Base-by-base conservation (phyloP, 345 rosid species). In the Eucalyptus cladocalyx region DNA sequence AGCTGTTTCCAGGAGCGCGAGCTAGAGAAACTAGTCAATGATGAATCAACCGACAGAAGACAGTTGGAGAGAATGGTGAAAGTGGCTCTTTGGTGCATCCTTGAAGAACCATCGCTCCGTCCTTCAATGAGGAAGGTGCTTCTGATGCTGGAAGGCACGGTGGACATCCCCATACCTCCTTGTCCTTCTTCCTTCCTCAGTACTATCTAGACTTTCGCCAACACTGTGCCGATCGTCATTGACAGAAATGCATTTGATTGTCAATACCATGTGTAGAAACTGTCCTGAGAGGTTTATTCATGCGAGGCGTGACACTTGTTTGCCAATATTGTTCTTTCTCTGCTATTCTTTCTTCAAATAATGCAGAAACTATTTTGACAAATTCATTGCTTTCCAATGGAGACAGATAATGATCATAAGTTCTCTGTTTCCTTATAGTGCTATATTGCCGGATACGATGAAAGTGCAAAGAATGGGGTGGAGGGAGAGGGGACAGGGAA, bases 71-170 rank as follows among this genome's bases (percentile, higher is more conserved):
- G 88, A 65, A 60, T 89, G 90, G 90, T 90, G 15, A 92, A 89
- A 56, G 92, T 92, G 11, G 92, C 89, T 8, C 81, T 92, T 21
- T 91, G 93, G 93, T 92, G 92, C 88, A 88, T 86, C 18, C 89
- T 34, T 17, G 91, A 89, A 14, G 87, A 92, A 40, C 90, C 92
- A 45, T 89, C 91, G 5, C 88, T 89, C 6, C 88, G 90, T 28
- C 92, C 90, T 19, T 87, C 89, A 3, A 89, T 87, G 89, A 89
- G 89, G 65, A 93, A 89, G 88, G 93, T 93, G 48, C 80, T 91
- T 21, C 62, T 91, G 21, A 89, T 89, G 90, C 86, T 89, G 18
- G 90, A 89, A 88, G 92, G 92, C 67, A 91, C 91, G 9, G 90
- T 90, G 19, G 91, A 91, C 88, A 91, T 92, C 30, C 90, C 90